phyloP scores from a whole-genome alignment of 805 yeast species.

The Candida awuae region DNA sequence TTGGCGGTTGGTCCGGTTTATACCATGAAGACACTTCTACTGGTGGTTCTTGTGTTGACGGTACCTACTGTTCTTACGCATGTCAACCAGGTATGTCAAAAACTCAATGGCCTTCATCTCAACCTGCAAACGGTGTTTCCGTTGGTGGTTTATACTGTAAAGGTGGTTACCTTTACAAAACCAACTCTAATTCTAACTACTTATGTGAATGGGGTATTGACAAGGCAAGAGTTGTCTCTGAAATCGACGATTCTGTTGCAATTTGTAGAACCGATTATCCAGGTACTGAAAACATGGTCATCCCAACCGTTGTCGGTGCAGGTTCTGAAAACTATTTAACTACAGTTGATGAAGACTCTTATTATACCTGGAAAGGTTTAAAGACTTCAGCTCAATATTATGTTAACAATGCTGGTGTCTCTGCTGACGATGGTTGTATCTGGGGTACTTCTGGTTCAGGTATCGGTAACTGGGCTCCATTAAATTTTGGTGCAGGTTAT shows the following conservation, averaged over 20 bases:
- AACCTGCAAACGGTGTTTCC: conserved; percentile 84
- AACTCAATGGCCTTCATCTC: conserved; percentile 92
- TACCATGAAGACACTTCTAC: conserved; percentile 38
- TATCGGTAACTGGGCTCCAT: conserved; percentile 97
- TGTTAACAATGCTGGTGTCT: conserved; percentile 94
- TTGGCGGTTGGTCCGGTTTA: conserved; percentile 63
- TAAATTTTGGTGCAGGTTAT: conserved; percentile 89
- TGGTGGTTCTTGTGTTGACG: conserved; percentile 68
- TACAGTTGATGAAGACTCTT: conserved; percentile 68
- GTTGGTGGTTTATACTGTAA: conserved; percentile 90
- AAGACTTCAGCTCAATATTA: conserved; percentile 92
- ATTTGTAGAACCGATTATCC: conserved; percentile 98
- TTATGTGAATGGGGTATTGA: conserved; percentile 85
- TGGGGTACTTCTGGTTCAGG: conserved; percentile 82
- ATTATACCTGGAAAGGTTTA: conserved; percentile 77
- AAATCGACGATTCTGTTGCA: conserved; percentile 62
- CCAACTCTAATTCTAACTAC: conserved; percentile 57
- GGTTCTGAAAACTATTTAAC: conserved; percentile 62
- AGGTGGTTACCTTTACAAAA: conserved; percentile 73
- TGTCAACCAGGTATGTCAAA: conserved; percentile 99
- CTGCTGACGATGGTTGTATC: conserved; percentile 82
- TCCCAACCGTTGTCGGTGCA: conserved; percentile 76
- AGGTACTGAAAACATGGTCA: conserved; percentile 97
- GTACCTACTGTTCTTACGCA: conserved; percentile 93
- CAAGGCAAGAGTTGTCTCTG: conserved; percentile 59